Conservation (phyloP, 352 stramenopile species). For the Phytophthora cactorum region DNA sequence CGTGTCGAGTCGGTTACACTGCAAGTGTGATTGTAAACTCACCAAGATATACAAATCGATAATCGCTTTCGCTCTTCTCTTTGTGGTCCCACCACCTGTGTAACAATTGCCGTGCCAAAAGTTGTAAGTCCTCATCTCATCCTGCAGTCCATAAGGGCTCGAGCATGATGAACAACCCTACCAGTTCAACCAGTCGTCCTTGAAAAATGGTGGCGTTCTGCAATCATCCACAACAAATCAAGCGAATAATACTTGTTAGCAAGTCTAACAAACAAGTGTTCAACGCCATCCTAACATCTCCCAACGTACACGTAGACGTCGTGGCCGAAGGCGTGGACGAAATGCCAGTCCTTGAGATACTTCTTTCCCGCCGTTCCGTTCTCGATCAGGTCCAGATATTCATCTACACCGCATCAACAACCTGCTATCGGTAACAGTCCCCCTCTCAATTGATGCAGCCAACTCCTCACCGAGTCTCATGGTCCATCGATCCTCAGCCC, state of each 20-base stretch:
- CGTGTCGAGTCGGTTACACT: background rate
- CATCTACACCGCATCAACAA: constrained; percentile 35
- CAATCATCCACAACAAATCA: constrained; percentile 31
- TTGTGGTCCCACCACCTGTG: constrained; percentile 83
- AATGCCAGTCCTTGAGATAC: constrained; percentile 91
- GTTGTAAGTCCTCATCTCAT: constrained; percentile 1
- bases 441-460: background rate
- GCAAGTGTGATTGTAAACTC: background rate
- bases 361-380: constrained; percentile 47
- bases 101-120: background rate
- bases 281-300: background rate
- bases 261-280: background rate
- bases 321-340: constrained; percentile 62
- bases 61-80: constrained; percentile 79
- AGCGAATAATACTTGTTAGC: constrained; percentile 13
- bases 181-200: constrained; percentile 94
- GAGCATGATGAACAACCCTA: constrained; percentile 27
- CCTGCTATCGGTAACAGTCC: constrained; percentile 3
- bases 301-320: constrained; percentile 65
- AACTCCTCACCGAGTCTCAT: constrained; percentile 65
- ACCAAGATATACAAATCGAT: constrained; percentile 98
- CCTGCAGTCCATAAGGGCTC: background rate
- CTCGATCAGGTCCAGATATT: constrained; percentile 72
- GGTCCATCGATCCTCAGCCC: constrained; percentile 53
- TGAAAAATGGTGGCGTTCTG: constrained; percentile 88